These are phyloP conservation scores for Erysimum pusillum DNA, from an alignment of 441 rosid genomes.

Conservation along the genomic window DNA sequence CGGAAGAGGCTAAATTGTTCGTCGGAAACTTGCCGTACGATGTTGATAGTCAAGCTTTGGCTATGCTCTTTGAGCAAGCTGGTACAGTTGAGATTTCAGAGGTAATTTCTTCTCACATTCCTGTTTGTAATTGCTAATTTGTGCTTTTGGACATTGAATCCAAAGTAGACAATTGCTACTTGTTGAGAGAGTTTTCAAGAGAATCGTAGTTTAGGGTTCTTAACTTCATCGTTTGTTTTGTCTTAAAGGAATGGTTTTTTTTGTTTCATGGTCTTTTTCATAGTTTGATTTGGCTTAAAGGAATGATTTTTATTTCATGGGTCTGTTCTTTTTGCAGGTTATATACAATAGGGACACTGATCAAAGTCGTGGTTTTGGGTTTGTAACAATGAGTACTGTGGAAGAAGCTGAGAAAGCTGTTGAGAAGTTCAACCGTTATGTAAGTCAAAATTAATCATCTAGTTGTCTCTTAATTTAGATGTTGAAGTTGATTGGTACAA, in stretches of 20 bases:
- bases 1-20: neutral
- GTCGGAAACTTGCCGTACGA: slow-evolving; percentile 5
- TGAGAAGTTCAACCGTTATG: neutral
- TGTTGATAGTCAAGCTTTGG: slow-evolving; percentile 4
- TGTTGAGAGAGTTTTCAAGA: neutral
- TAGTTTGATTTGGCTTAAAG: neutral
- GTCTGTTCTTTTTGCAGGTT: slow-evolving; percentile 56
- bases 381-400: slow-evolving; percentile 70
- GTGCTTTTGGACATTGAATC: neutral
- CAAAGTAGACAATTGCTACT: neutral
- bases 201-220: neutral
- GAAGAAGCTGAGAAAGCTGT: slow-evolving; percentile 63
- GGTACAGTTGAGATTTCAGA: slow-evolving; percentile 6
- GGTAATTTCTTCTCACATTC: neutral
- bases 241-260: too few relatives aligned
- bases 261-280: too few relatives aligned
- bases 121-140: neutral
- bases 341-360: slow-evolving; percentile 85
- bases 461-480: neutral
- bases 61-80: slow-evolving; percentile 14
- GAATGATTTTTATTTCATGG: neutral
- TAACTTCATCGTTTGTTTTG: neutral
- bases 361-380: slow-evolving; percentile 71
- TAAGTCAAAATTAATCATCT: neutral
- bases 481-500: neutral